Base-by-base conservation (phyloP, 2,329 filamentous ascomycete species). In the Dothiorella sarmentorum region DNA sequence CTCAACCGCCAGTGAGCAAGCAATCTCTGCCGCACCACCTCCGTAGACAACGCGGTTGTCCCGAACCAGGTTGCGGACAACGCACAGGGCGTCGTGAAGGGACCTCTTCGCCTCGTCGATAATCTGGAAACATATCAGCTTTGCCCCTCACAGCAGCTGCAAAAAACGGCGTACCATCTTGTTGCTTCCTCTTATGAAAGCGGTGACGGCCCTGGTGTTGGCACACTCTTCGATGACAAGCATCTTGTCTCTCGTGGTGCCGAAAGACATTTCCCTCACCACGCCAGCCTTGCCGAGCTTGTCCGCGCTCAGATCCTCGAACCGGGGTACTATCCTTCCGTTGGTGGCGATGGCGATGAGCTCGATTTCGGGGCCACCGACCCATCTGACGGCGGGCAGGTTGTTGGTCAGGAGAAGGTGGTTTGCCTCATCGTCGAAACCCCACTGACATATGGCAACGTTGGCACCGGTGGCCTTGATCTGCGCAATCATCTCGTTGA, bases 81-180 rank as follows among this genome's bases (percentile, higher is more conserved):
- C 94, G 72, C 95, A 99, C 52, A 99, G 86, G 60, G 94, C 94
- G 75, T 99, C 94, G 74, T 99, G 95, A 60, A 99, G 83, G 49
- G 94, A 97, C 68, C 95, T 87, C 81, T 97, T 97, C 57, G 95
- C 95, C 77, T 99, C 95, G 71, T 99, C 95, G 73, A 99, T 97
- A 74, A 99, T 96, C 90, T 95, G 27, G 22, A 15, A 7, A 2
- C 4, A 7, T 22, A 47, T 59, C 47, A 59, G 35, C 20, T 11
- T n/a, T 4, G 42, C 10, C 24, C n/a, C 2, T 38, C 29, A 13
- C 29, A 9, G 7, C 29, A 4, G 31, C 47, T 6, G n/a, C 43
- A n/a, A 56, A 27, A 29, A 17, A 11, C 15, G 53, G 75, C 82
- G 71, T 76, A 93, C 90, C 94, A 99, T 99, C 83, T 97, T 99